These are phyloP conservation scores for Umbelopsis sp. DNA, from an alignment of 192 early-diverging fungal genomes.

Conservation along the genomic window DNA sequence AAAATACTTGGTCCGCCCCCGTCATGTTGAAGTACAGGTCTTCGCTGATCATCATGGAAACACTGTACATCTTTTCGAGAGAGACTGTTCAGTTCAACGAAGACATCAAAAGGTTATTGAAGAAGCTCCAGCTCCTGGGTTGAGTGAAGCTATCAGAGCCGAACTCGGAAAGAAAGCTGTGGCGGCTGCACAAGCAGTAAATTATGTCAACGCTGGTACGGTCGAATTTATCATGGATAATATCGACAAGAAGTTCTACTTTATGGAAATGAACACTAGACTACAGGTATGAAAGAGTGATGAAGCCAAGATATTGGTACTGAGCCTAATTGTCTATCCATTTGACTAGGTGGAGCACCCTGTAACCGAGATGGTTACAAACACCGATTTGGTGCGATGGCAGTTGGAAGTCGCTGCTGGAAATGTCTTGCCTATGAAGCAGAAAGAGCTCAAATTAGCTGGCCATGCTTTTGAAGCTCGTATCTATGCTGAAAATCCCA, in stretches of 20 bases:
- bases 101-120: slow-evolving; percentile 97
- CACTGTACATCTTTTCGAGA: slow-evolving; percentile 91
- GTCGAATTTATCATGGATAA: slow-evolving; percentile 98
- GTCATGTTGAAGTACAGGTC: slow-evolving; percentile 96
- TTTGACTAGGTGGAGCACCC: slow-evolving; percentile 84
- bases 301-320: neutral
- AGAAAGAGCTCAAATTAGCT: slow-evolving; percentile 69
- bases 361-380: slow-evolving; percentile 94
- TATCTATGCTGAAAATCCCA: slow-evolving; percentile 97
- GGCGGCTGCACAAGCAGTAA: slow-evolving; percentile 89
- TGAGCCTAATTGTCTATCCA: neutral
- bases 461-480: slow-evolving; percentile 97
- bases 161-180: slow-evolving; percentile 87
- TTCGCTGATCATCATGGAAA: slow-evolving; percentile 90
- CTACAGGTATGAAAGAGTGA: slow-evolving; percentile 51
- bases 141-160: slow-evolving; percentile 70
- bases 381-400: slow-evolving; percentile 93
- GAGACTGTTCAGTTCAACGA: slow-evolving; percentile 94
- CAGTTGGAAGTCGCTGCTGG: slow-evolving; percentile 94
- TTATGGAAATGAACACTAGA: slow-evolving; percentile 98
- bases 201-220: slow-evolving; percentile 93
- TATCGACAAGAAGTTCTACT: slow-evolving; percentile 85
- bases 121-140: slow-evolving; percentile 91
- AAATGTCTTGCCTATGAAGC: slow-evolving; percentile 75
- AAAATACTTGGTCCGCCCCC: slow-evolving; percentile 85